Evolutionary conservation across 345 rosid genomes (phyloP).

Genomic region (Populus alba): DNA sequence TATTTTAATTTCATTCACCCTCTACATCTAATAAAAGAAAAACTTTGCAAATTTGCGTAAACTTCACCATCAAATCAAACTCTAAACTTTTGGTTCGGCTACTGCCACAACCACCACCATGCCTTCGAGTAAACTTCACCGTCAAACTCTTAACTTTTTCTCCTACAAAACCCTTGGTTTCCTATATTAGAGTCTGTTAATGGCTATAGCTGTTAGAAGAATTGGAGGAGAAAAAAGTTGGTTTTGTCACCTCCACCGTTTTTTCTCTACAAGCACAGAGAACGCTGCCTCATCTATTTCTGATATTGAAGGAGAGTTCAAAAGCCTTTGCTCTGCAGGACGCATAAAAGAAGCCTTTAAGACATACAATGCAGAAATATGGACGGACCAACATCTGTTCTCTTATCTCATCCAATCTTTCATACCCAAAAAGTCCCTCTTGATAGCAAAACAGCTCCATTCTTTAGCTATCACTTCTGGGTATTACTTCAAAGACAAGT

Average conservation of each 20-base stretch:
- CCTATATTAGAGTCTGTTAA: too few species aligned
- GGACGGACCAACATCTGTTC: conserved; percentile 59
- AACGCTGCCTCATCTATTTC: conserved; percentile 6
- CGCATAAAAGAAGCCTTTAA: conserved; percentile 55
- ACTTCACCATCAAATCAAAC: too few species aligned
- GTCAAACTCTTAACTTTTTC: too few species aligned
- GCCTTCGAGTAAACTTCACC: too few species aligned
- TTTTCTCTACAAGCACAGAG: conserved; percentile 23
- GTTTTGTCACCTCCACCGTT: conserved; percentile 6
- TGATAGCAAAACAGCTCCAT: conserved; percentile 61
- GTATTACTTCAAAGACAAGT: conserved; percentile 47
- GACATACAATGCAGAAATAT: conserved; percentile 43
- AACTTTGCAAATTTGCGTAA: too few species aligned
- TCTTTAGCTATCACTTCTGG: conserved; percentile 64
- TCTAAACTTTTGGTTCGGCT: too few species aligned
- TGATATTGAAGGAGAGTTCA: conserved; percentile 25
- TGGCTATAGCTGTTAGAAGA: too few species aligned
- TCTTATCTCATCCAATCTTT: conserved; percentile 55
- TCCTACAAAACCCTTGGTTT: too few species aligned
- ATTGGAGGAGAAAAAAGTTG: too few species aligned
- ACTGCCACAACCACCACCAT: too few species aligned
- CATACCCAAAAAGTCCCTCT: conserved; percentile 30
- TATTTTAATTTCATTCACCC: too few species aligned
- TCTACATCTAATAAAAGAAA: too few species aligned
- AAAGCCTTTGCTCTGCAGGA: conserved; percentile 50